Evolutionary conservation across 345 rosid species (phyloP).

Genomic region (Diplotaxis tenuifolia): DNA sequence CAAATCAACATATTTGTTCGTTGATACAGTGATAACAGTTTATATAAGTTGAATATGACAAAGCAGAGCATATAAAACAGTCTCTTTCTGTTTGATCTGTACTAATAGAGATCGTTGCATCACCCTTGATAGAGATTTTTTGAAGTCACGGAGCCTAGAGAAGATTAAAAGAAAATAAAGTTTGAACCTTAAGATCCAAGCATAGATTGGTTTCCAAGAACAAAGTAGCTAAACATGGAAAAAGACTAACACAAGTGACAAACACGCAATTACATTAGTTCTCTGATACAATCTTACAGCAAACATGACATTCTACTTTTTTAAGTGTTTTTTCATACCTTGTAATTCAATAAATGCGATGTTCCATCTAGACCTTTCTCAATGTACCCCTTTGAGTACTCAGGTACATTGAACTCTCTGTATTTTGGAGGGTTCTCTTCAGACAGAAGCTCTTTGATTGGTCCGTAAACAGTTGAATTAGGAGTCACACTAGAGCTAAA

Average conservation of each 20-base stretch:
- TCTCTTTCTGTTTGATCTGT: not conserved
- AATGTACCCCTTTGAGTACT: conserved; percentile 28
- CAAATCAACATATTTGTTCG: too few species aligned
- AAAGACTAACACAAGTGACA: not conserved
- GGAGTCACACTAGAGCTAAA: conserved; percentile 11
- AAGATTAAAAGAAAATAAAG: not conserved
- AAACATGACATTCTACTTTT: not conserved
- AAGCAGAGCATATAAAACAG: not conserved
- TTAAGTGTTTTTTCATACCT: not conserved
- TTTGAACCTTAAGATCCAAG: not conserved
- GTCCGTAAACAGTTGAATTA: conserved; percentile 34
- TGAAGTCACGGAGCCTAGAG: not conserved
- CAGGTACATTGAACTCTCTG: conserved; percentile 20
- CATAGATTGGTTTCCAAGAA: not conserved
- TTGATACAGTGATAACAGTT: too few species aligned
- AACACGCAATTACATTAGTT: not conserved
- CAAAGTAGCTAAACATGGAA: not conserved
- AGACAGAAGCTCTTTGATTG: conserved; percentile 44
- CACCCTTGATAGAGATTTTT: not conserved
- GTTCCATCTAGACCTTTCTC: conserved; percentile 38
- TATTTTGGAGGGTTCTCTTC: conserved; percentile 43
- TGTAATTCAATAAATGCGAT: conserved; percentile 29
- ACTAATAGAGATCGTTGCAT: not conserved
- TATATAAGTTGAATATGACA: too few species aligned
- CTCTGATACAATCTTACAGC: not conserved